Base-by-base conservation (phyloP, 345 rosid species). In the Camelina sativa region DNA sequence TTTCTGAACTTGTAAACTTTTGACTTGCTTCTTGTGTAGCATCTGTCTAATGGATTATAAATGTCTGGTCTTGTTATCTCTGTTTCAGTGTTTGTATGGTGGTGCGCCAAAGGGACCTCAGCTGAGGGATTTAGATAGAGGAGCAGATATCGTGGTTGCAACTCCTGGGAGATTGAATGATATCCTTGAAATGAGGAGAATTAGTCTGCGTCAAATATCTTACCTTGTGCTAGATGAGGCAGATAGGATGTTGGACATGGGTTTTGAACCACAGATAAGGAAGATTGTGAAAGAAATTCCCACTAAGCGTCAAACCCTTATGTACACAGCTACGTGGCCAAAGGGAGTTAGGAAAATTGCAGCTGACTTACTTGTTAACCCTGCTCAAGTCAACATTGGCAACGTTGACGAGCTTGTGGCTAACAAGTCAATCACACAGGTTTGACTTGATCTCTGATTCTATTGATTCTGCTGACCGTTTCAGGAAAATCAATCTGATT, bases 261-360 rank as follows among this genome's bases (percentile, higher is more conserved):
- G 99, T 43, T 95, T 95, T 66, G 99, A 95, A 74, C 99, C 97
- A 22, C 99, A 95, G 75, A 95, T 95, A 79, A 71, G 98, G 75
- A 95, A 92, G 86, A 90, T 95, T 72, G 97, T 95, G 59, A 95
- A 88, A 59, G 97, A 90, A 82, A 91, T 92, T 9, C 99, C 99
- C 48, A 68, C 92, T 25, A 87, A 90, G 57, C 95, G 99, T 34
- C 99, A 95, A 83, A 95, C 98, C 19, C 96, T 95, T 73, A 95
- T 95, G 99, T 95, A 82, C 78, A 95, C 98, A 15, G 99, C 99
- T 62, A 92, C 99, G 8, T 92, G 99, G 98, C 99, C 99, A 4
- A 92, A 72, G 83, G 99, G 93, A 72, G 99, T 95, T 64, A 87
- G 98, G 72, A 95, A 90, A 80, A 95, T 95, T 82, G 99, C 99